Base-by-base conservation (phyloP, 2,329 filamentous ascomycete species). In the Dryadomyces quercus-mongolicae region DNA sequence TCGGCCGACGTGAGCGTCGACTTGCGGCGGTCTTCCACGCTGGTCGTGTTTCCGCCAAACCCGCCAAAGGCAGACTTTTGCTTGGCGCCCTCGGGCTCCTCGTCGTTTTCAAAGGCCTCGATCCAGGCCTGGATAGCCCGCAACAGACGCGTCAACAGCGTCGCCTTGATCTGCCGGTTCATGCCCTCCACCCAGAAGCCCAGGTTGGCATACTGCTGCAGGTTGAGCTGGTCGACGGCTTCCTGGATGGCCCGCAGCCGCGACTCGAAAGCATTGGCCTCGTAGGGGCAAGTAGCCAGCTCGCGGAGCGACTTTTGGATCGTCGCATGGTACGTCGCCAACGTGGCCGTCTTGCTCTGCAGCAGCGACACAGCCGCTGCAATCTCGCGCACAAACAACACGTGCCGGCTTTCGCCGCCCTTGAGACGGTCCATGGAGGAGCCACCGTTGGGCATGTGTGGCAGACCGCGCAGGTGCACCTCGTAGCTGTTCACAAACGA, bases 401-500 rank as follows among this genome's bases (percentile, higher is more conserved):
- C 90, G 67, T 98, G 94, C 67, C 91, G 93, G 71, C 88, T 95
- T 68, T 95, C 91, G 18, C 80, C 77, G 50, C 78, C 76, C 60
- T 80, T 78, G 55, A 80, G 70, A 57, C 78, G 62, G 58, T 78
- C 78, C 10, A 54, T 38, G 58, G 78, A 69, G 58, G 78, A 69
- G 63, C 42, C 40, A 58, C 78, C 69, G 63, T 86, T 78, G 20
- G 81, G 71, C 44, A 81, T 69, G 53, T 80, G 76, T 3, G 77
- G 59, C 68, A 74, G 62, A 79, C 80, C 59, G 82, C 86, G 86
- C 59, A 91, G 81, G 61, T 91, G 91, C 36, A 96, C 77, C 66
- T 98, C 93, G 67, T 96, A 96, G 1, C 90, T 91, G 67, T 96
- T 92, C 53, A 98, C 88, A 62, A 99, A 97, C 0, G 93, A 95